Percentiles rank a stretch among this genome's conserved stretches.
Conservation (phyloP, 2,329 filamentous ascomycete genomes). For the Diaporthe longicolla region DNA sequence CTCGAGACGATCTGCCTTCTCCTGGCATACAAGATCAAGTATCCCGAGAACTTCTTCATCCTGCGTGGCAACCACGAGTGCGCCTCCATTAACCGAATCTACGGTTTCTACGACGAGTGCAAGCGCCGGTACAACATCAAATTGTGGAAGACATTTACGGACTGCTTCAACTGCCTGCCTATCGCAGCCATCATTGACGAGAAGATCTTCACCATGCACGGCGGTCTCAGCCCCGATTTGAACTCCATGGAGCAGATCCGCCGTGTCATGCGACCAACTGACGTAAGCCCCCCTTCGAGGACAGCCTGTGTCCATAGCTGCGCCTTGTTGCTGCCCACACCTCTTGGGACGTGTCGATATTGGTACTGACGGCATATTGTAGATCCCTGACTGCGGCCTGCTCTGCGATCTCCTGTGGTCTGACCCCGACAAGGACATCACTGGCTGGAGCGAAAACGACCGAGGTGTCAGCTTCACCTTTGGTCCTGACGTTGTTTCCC, state of each 20-base stretch:
- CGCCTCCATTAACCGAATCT: constrained; percentile 98
- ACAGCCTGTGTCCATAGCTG: background rate
- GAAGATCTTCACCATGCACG: constrained; percentile 99
- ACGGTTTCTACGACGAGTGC: constrained; percentile 99
- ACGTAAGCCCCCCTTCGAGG: constrained; percentile 77
- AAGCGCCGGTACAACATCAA: constrained; percentile 99
- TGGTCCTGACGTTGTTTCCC: constrained; percentile 94
- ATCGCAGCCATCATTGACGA: constrained; percentile 99
- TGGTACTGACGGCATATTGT: constrained; percentile 43
- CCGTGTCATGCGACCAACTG: constrained; percentile 97
- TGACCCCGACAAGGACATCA: constrained; percentile 99
- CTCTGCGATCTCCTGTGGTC: constrained; percentile 99
- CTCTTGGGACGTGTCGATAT: background rate
- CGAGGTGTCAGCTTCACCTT: constrained; percentile 99
- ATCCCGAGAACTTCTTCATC: constrained; percentile 99
- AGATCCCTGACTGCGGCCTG: constrained; percentile 98
- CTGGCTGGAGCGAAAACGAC: constrained; percentile 99
- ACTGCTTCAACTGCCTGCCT: constrained; percentile 99
- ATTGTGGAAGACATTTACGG: constrained; percentile 99
- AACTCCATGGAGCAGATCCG: constrained; percentile 99
- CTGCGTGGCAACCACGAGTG: constrained; percentile 99
- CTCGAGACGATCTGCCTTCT: constrained; percentile 98
- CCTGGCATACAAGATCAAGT: constrained; percentile 99
- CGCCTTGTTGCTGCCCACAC: background rate
- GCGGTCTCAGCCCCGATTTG: constrained; percentile 94